Evolutionary conservation across 2,329 filamentous ascomycete genomes (phyloP), one percentile per base, ranked within the genome.

Genomic region (Dothideomycetes sp.): DNA sequence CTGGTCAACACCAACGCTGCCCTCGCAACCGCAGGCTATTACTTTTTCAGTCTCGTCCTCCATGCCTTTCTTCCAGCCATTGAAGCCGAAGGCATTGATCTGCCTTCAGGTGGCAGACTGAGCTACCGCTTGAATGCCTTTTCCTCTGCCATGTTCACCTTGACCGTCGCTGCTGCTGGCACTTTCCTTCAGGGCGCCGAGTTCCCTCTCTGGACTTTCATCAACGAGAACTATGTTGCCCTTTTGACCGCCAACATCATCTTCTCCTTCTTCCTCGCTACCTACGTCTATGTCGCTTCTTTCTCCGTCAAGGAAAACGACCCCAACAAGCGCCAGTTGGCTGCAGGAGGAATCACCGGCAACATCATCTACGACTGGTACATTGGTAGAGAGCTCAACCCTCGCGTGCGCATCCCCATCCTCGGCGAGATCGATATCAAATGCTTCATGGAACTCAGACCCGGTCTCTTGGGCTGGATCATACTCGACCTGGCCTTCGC

Each of bases 291-390:
- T 56, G 61, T 84, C 42, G 73, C 73, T 51, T 93, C 84, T 57
- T 95, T 95, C 67, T 72, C 73, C 39, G 83, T 94, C 48, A 82
- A 84, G 59, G 64, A 77, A n/a, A 78, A 76, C 30, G 85, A 93
- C 58, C 68, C 73, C 10, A 71, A 81, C 33, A 68, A 74, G 47
- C 83, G 88, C 28, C 80, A 91, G 59, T 73, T 96, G 6, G 88
- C 88, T 0, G 76, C 77, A 1, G 87, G 88, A 30, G 88, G 87
- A 12, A 76, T 83, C 56, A 79, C 78, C 1, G 88, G 87, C 44
- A 95, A 94, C 61, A 66, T 86, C 48, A 64, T 95, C 25, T 95
- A 96, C 61, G 89, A 96, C 63, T 96, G 86, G 78, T 96, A 87
- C 65, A 95, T 96, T 49, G 89, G 89, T 15, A 84, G 89, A 19